These are phyloP conservation scores for Calonectria pteridis DNA, from an alignment of 2,329 filamentous ascomycete genomes.

Conservation along the genomic window DNA sequence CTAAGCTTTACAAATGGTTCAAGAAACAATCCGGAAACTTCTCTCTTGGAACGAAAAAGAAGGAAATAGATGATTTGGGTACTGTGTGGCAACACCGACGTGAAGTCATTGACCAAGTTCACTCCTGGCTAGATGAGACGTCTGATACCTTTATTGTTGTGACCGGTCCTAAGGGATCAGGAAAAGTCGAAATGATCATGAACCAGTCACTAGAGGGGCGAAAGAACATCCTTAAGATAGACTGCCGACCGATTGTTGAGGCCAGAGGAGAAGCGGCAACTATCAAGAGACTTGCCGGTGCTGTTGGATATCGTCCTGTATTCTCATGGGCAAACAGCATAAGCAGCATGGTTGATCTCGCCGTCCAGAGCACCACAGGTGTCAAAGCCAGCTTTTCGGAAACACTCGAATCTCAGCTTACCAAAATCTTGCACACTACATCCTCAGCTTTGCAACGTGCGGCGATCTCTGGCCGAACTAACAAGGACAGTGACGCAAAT, in stretches of 20 bases:
- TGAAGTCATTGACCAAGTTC: slow-evolving; percentile 83
- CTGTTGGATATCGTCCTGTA: slow-evolving; percentile 91
- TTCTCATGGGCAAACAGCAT: slow-evolving; percentile 98
- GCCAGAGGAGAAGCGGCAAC: slow-evolving; percentile 88
- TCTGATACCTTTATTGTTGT: slow-evolving; percentile 94
- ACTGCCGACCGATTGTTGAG: slow-evolving; percentile 94
- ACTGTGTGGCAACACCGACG: slow-evolving; percentile 91
- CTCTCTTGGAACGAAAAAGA: slow-evolving; percentile 68
- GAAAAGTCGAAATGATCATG: slow-evolving; percentile 88
- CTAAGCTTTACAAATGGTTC: slow-evolving; percentile 83
- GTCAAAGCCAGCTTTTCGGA: slow-evolving; percentile 96
- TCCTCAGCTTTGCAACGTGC: slow-evolving; percentile 83
- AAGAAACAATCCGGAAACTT: slow-evolving; percentile 72
- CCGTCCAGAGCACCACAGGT: slow-evolving; percentile 92
- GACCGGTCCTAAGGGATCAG: slow-evolving; percentile 90
- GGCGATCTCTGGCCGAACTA: slow-evolving; percentile 76
- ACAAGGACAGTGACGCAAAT: slow-evolving; percentile 78
- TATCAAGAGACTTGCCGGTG: slow-evolving; percentile 82
- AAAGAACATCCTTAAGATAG: slow-evolving; percentile 84
- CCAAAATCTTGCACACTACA: slow-evolving; percentile 90
- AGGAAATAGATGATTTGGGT: slow-evolving; percentile 77
- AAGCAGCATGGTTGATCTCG: slow-evolving; percentile 91
- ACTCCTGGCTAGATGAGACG: slow-evolving; percentile 88
- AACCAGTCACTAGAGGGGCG: slow-evolving; percentile 84
- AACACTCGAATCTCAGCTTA: slow-evolving; percentile 88